A percentile compares a stretch with the other conserved stretches of the same genome.
Conservation (phyloP, 768 basidiomycete genomes). For the Boletus reticuloceps region DNA sequence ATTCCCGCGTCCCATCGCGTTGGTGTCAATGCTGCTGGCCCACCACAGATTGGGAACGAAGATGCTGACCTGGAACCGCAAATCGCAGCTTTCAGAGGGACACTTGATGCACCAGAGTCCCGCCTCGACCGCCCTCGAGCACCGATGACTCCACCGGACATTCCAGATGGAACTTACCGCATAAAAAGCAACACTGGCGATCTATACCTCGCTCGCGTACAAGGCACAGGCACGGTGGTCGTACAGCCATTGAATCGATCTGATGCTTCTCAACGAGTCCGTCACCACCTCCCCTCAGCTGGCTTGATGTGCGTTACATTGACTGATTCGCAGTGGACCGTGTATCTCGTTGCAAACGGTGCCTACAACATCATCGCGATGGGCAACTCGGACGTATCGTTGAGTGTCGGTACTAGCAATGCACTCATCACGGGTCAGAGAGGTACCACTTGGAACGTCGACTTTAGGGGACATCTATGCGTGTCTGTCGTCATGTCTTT, state of each 20-base stretch:
- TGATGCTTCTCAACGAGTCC: neutral
- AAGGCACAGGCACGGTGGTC: neutral
- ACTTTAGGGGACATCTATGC: neutral
- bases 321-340: neutral
- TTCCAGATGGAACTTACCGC: neutral
- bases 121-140: neutral
- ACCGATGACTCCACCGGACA: neutral
- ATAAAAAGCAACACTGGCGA: neutral
- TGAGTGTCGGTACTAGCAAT: neutral
- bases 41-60: neutral
- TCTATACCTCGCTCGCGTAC: neutral
- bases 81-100: neutral
- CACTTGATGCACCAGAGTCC: neutral
- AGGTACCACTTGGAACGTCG: slow-evolving; percentile 4
- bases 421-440: neutral
- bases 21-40: neutral
- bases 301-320: neutral
- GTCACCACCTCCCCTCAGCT: neutral
- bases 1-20: neutral
- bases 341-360: neutral
- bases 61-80: neutral
- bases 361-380: neutral
- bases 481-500: neutral
- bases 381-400: neutral
- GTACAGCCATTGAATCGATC: neutral